Evolutionary conservation across 345 rosid species (phyloP), one percentile per base, ranked within the genome.

Genomic region (Eucalyptus viminalis): DNA sequence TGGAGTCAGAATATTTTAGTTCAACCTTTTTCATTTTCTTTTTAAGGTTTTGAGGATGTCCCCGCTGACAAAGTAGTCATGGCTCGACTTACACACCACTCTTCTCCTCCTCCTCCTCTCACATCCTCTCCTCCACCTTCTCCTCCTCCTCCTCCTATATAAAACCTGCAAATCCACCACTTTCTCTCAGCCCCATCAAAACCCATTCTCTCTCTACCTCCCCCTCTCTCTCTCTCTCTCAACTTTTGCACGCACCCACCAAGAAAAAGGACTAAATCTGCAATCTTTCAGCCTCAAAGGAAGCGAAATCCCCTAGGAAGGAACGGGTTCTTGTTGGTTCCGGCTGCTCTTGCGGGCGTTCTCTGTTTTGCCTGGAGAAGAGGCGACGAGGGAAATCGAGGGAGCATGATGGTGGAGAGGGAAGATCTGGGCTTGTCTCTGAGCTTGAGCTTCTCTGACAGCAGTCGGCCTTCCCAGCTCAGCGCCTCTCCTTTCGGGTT

Each of bases 401-500:
- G 85, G 24, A 76, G 43, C 85, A 76, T 93, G 95, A 91, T 93
- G 96, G 88, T 91, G 87, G 99, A 92, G 89, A 95, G 96, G 91
- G 97, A 96, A 54, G 99, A 96, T 92, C 92, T 98, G 90, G 98
- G 99, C 81, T 90, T 98, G 91, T 95, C 97, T 89, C 92, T 97
- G 72, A 91, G 99, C 93, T 92, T 96, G 93, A 94, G 94, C 89
- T 92, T 91, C 72, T 94, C 97, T n/a, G 47, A 40, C 47, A 76
- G 85, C 47, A 40, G 13, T 21, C 85, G 13, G 85, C 29, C 47
- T 76, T 76, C 85, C 85, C 85, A 40, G 85, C 47, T 76, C 85
- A 6, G 16, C 13, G 9, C 49, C 14, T 67, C 45, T 86, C 72
- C 88, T 86, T 69, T 89, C 54, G 76, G 92, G 90, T 21, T 19